Base-by-base conservation (phyloP, 2,329 filamentous ascomycete species). In the Didymella lethalis region DNA sequence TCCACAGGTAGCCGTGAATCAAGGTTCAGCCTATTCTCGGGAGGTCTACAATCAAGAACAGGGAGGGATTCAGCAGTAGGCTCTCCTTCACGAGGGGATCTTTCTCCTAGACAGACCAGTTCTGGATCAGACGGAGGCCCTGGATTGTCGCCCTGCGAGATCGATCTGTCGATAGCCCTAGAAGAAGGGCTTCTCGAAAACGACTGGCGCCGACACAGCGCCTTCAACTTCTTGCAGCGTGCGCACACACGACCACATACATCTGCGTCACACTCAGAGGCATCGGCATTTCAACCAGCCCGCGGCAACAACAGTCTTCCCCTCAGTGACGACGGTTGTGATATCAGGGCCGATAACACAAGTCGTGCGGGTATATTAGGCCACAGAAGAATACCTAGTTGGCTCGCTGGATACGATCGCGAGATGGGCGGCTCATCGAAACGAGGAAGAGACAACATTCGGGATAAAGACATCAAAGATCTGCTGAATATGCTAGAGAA, bases 401-500 rank as follows among this genome's bases (percentile, higher is more conserved):
- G 45, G 20, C 28, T 10, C 12, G 23, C 7, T 25, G 38, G 38
- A 2, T 6, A 41, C 41, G 14, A 45, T 29, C 25, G 25, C 29
- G 16, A 23, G 29, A 57, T 64, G 43, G n/a, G 43, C 20, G 51
- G 31, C 3, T 38, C 48, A 28, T 47, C 59, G 28, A 73, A 70
- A 54, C 68, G 67, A 26, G 44, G 61, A 11, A 58, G 61, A 12
- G 65, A 73, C 14, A 64, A 54, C n/a, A 63, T 57, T 32, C 69
- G 69, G 23, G 38, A 29, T 10, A 25, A 45, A 4, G 62, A 68
- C 16, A 54, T 41, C 2, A 65, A 59, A 20, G 64, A 65, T 23
- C 48, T 68, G 14, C 48, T 54, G 12, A 48, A 32, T 8, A 54
- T 52, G 3, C 50, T 76, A 25, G 57, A 54, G 7, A 63, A 32